Evolutionary conservation across 306 rosid species (phyloP).

Genomic region (Boehmeria nivea): DNA sequence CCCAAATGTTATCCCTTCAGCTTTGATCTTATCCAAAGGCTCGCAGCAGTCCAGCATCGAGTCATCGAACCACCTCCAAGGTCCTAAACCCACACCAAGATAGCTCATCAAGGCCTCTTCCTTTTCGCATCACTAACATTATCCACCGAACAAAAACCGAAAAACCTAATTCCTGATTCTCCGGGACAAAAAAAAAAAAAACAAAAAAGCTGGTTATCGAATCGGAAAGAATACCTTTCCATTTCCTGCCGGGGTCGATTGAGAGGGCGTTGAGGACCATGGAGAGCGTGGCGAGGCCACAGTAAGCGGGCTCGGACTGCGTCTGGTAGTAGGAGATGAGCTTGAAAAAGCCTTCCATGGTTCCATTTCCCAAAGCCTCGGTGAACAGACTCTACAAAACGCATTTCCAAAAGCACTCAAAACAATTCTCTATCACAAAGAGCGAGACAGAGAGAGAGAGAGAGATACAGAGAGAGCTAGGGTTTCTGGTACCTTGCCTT

Average conservation of each 20-base stretch:
- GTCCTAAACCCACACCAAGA: constrained; percentile 40
- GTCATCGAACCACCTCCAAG: constrained; percentile 99
- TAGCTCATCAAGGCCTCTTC: too few species aligned
- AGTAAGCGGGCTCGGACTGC: constrained; percentile 90
- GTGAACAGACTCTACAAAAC: constrained; percentile 44
- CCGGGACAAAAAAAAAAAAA: neutral
- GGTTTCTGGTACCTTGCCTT: constrained; percentile 49
- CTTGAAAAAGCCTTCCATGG: constrained; percentile 84
- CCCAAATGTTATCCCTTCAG: constrained; percentile 80
- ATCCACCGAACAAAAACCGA: neutral
- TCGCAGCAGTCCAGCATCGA: constrained; percentile 92
- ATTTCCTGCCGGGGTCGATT: constrained; percentile 93
- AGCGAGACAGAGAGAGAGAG: neutral
- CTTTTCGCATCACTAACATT: too few species aligned
- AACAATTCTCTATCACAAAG: neutral
- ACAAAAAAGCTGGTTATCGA: too few species aligned
- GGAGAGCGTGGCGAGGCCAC: constrained; percentile 75
- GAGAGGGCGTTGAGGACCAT: constrained; percentile 88
- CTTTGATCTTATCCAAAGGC: constrained; percentile 58
- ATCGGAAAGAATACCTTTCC: constrained; percentile 59
- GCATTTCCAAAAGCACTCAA: constrained; percentile 3
- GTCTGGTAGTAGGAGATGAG: constrained; percentile 80
- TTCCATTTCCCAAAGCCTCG: constrained; percentile 64
- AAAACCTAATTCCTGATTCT: constrained; percentile 1
- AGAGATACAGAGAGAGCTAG: neutral